Conservation (phyloP, 768 basidiomycete genomes). For the Tricholoma terreum region DNA sequence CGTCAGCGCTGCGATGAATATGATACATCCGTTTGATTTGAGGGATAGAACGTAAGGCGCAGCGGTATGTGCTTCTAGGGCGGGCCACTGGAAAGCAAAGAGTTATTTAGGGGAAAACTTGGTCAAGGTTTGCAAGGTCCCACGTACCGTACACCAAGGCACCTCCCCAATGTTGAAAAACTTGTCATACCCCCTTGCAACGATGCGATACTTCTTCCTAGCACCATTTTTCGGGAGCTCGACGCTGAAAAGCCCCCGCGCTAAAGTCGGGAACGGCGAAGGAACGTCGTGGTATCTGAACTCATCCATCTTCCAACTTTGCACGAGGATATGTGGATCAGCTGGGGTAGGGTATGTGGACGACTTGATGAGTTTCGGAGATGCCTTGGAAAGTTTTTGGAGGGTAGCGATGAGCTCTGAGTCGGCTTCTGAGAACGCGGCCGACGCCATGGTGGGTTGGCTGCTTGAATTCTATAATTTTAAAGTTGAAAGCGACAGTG, state of each 20-base stretch:
- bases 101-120: background rate
- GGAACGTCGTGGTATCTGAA: conserved; percentile 90
- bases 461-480: background rate
- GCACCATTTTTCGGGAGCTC: conserved; percentile 32
- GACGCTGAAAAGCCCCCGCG: conserved; percentile 81
- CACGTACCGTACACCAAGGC: conserved; percentile 85
- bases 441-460: conserved; percentile 9
- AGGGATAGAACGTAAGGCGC: conserved; percentile 83
- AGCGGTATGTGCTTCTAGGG: conserved; percentile 64
- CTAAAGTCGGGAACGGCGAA: conserved; percentile 90
- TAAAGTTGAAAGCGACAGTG: no score
- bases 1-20: conserved; percentile 87
- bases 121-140: no score
- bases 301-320: conserved; percentile 98
- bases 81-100: conserved; percentile 58
- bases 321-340: conserved; percentile 50
- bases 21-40: conserved; percentile 97
- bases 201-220: conserved; percentile 52
- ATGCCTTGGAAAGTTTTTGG: conserved; percentile 46
- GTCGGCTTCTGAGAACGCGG: conserved; percentile 33
- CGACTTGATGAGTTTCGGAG: conserved; percentile 64
- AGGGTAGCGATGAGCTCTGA: conserved; percentile 61
- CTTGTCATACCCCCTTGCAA: conserved; percentile 94
- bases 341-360: conserved; percentile 55
- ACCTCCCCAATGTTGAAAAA: conserved; percentile 99